Percentiles rank a stretch among this genome's conserved stretches.
Conservation (phyloP, 352 stramenopile genomes). For the Pythium aphanidermatum region DNA sequence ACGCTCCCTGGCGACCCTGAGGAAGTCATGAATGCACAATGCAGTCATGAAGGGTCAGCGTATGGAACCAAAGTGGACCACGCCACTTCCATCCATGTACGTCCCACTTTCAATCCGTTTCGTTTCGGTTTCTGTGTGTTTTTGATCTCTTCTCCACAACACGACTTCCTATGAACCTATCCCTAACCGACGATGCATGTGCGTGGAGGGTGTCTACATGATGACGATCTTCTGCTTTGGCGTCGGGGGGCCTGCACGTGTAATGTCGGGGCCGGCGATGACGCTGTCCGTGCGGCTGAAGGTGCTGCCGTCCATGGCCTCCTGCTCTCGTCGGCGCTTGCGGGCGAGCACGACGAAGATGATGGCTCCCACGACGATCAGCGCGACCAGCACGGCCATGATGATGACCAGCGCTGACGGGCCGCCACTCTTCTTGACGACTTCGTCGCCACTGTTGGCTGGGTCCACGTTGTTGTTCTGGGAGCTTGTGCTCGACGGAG, state of each 20-base stretch:
- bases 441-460: slow-evolving; percentile 16
- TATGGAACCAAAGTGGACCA: no score
- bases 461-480: slow-evolving; percentile 5
- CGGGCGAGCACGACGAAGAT: slow-evolving; percentile 70
- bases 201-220: slow-evolving; percentile 35
- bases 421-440: slow-evolving; percentile 23
- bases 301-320: slow-evolving; percentile 34
- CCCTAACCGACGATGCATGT: background rate
- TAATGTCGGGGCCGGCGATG: slow-evolving; percentile 23
- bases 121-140: no score
- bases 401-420: slow-evolving; percentile 62
- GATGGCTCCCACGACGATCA: slow-evolving; percentile 58
- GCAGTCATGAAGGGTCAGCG: background rate
- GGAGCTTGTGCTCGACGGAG: background rate
- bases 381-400: slow-evolving; percentile 50
- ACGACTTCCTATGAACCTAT: background rate
- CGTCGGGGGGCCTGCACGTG: slow-evolving; percentile 34
- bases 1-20: background rate
- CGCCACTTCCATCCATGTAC: no score
- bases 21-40: background rate
- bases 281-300: slow-evolving; percentile 40
- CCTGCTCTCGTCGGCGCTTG: slow-evolving; percentile 61
- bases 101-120: no score
- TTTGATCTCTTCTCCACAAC: background rate
- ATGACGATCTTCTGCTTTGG: slow-evolving; percentile 75